phyloP scores from a whole-genome alignment of 345 rosid species.

The Lenwebbia sp. region DNA sequence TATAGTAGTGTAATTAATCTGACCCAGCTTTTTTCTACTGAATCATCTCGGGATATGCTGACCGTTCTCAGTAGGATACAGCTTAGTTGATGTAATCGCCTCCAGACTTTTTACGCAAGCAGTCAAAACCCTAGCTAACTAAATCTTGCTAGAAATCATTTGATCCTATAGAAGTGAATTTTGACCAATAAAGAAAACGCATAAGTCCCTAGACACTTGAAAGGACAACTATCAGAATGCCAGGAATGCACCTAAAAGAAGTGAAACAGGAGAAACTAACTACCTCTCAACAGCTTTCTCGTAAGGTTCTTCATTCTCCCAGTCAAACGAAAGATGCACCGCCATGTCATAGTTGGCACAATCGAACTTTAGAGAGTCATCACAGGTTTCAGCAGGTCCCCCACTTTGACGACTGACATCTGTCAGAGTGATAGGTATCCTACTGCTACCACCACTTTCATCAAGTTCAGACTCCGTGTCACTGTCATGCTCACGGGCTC shows the following conservation, averaged over 20 bases:
- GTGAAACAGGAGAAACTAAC: not conserved
- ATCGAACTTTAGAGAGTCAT: conserved; percentile 30
- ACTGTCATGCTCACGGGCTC: conserved; percentile 66
- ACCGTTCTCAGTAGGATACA: not conserved
- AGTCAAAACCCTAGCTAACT: not conserved
- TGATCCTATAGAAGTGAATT: not conserved
- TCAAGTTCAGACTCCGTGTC: conserved; percentile 73
- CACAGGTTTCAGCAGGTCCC: conserved; percentile 21
- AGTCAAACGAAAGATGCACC: conserved; percentile 83
- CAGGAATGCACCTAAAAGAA: not conserved
- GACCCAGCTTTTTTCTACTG: not conserved
- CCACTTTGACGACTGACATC: conserved; percentile 38
- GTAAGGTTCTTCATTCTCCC: conserved; percentile 87
- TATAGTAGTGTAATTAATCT: not conserved
- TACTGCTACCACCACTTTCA: conserved; percentile 32
- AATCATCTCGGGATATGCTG: not conserved
- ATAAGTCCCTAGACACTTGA: not conserved
- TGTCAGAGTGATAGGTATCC: conserved; percentile 19
- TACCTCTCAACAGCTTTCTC: conserved; percentile 88
- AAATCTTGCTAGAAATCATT: not conserved
- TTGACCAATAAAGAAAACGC: not conserved
- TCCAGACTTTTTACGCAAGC: not conserved
- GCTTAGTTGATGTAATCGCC: not conserved
- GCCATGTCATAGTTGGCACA: conserved; percentile 39
- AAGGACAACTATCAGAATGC: not conserved